Percentiles rank a stretch among this genome's conserved stretches.
Conservation (phyloP, 352 stramenopile species). For the Plasmopara muralis region DNA sequence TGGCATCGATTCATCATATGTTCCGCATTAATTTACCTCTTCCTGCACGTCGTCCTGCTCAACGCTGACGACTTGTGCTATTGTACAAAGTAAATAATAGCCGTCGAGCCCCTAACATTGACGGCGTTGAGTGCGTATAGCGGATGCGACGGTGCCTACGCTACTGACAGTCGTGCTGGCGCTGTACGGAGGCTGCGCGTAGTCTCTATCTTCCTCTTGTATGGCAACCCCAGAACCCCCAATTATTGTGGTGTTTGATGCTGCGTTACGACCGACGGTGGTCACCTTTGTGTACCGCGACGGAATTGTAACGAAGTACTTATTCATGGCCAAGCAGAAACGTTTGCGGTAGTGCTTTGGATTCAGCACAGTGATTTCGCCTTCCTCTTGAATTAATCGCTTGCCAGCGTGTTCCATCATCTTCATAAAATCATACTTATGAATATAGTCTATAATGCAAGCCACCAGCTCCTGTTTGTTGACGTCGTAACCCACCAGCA, state of each 20-base stretch:
- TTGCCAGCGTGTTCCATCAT: conserved; percentile 87
- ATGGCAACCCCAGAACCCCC: conserved; percentile 18
- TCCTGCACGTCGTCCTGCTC: background rate
- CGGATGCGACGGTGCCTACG: conserved; percentile 20
- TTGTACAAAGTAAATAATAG: conserved; percentile 25
- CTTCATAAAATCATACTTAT: conserved; percentile 89
- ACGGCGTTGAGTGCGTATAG: conserved; percentile 15
- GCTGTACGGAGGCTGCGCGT: conserved; percentile 23
- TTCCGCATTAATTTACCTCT: background rate
- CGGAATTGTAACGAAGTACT: conserved; percentile 85
- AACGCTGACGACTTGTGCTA: conserved; percentile 8
- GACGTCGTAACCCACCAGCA: conserved; percentile 84
- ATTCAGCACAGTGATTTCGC: conserved; percentile 84
- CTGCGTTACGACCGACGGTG: conserved; percentile 42
- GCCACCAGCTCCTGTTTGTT: conserved; percentile 82
- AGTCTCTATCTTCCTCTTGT: conserved; percentile 31
- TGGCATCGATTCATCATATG: background rate
- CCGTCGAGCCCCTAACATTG: conserved; percentile 10
- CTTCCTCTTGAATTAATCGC: conserved; percentile 83
- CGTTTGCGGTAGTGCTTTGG: conserved; percentile 83
- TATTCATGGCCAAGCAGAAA: conserved; percentile 83
- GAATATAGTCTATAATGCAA: conserved; percentile 88
- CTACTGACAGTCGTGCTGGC: conserved; percentile 24
- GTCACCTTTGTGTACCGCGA: conserved; percentile 84
- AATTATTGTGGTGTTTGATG: conserved; percentile 18